Evolutionary conservation across 2,329 filamentous ascomycete genomes (phyloP).

Genomic region (Microsporum canis): DNA sequence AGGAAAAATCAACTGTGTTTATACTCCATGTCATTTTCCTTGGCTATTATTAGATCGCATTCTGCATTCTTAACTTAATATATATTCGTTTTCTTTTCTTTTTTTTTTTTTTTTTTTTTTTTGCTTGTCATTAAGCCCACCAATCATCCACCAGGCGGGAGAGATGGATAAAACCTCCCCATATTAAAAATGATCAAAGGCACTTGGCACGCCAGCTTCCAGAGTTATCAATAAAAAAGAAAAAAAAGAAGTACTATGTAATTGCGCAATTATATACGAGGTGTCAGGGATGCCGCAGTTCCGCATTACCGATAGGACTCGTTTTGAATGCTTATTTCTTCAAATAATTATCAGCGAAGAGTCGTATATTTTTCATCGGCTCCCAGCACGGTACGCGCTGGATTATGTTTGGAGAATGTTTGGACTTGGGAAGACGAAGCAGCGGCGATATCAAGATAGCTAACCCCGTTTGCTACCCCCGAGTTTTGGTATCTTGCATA

Average conservation of each 20-base stretch:
- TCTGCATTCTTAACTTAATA: no score
- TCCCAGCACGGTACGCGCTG: no score
- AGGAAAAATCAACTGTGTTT: neutral
- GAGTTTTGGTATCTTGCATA: no score
- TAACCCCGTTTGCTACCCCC: no score
- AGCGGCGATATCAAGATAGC: no score
- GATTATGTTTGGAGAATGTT: no score
- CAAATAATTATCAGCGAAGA: neutral
- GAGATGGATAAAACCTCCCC: neutral
- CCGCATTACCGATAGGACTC: neutral
- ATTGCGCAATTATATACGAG: neutral
- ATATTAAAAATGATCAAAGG: neutral
- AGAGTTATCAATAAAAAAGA: neutral
- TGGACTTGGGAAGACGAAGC: no score
- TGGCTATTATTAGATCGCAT: neutral
- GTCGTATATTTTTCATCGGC: no score
- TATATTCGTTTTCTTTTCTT: neutral
- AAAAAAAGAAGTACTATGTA: neutral
- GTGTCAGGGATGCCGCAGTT: neutral
- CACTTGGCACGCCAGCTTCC: neutral
- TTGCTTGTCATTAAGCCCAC: no score
- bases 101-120: neutral
- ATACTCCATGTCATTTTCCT: neutral
- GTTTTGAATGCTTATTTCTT: neutral
- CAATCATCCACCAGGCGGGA: neutral